Evolutionary conservation across 192 early-diverging fungal species (phyloP).

Genomic region (Mortierella hygrophila): DNA sequence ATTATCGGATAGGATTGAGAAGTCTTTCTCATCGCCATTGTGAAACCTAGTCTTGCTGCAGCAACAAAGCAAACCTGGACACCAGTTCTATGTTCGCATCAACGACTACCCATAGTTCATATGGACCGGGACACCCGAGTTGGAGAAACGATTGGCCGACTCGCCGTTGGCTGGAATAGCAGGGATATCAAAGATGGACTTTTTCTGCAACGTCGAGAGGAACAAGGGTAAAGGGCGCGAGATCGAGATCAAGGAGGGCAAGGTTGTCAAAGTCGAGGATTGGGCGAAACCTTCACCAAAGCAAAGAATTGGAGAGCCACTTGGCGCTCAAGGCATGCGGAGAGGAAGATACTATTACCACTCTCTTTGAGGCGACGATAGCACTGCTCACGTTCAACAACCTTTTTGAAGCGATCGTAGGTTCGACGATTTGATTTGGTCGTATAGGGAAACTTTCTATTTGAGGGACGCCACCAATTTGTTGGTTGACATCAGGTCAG

Average conservation of each 20-base stretch:
- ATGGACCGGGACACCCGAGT: not conserved
- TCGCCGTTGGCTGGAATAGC: slow-evolving; percentile 8
- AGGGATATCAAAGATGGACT: slow-evolving; percentile 5
- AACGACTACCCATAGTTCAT: slow-evolving; percentile 20
- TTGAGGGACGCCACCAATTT: slow-evolving; percentile 9
- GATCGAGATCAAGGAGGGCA: slow-evolving; percentile 23
- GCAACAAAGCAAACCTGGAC: not conserved
- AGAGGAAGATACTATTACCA: slow-evolving; percentile 11
- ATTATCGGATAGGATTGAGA: too few species aligned
- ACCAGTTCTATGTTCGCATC: slow-evolving; percentile 25
- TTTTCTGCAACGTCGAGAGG: slow-evolving; percentile 27
- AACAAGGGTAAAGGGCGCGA: slow-evolving; percentile 27
- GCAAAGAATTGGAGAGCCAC: not conserved
- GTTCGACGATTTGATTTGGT: slow-evolving; percentile 9
- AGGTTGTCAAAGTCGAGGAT: slow-evolving; percentile 18
- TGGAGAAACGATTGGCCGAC: slow-evolving; percentile 20
- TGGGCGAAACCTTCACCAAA: slow-evolving; percentile 3
- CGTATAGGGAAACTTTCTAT: slow-evolving; percentile 11
- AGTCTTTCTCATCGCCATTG: too few species aligned
- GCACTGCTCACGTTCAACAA: slow-evolving; percentile 20
- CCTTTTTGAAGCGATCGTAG: slow-evolving; percentile 10
- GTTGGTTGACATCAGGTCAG: slow-evolving; percentile 18
- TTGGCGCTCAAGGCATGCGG: not conserved
- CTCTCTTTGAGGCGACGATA: not conserved
- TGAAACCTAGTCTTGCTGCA: slow-evolving; percentile 2